Base-by-base conservation (phyloP, 331 rosid species). In the Arachis monticola region DNA sequence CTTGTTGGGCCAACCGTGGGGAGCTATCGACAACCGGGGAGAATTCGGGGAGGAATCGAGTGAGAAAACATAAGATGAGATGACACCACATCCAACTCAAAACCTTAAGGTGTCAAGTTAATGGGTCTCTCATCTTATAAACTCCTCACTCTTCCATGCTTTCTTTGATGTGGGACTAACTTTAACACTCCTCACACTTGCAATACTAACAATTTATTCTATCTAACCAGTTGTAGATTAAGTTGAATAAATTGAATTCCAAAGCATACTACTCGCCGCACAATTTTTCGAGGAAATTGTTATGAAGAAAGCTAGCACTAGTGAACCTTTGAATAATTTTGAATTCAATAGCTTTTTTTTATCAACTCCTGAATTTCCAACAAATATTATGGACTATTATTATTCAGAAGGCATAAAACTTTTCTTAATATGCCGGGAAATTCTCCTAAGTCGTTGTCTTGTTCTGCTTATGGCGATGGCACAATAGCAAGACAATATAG, bases 281-380 rank as follows among this genome's bases (percentile, higher is more conserved):
- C 1, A 63, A 6, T 7, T 11, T 73, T 84, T 80, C 85, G 48
- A 45, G 38, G 83, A 80, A 84, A 69, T 72, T 67, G 64, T 13
- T 11, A 64, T 51, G 41, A 2, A 31, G 59, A 62, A 7, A 0
- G 44, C 3, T 4, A 35, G 4, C 4, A 38, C 2, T 4, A 22
- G 56, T 27, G 27, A 2, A 22, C 50, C 11, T 71, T 63, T 32
- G 82, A 72, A 80, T 67, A 40, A 5, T 8, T 1, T 30, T 56
- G 1, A 31, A 60, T 83, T 76, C 70, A 48, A 32, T 6, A 47
- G 14, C 46, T 17, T 41, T 67, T 64, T 51, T 17, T 17, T 46
- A 32, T 69, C 31, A 0, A 63, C 14, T 64, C 83, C 69, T 8
- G 82, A 83, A 80, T 62, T 62, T 68, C 60, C 40, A 2, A 50